Evolutionary conservation across 2,329 filamentous ascomycete genomes (phyloP), one percentile per base, ranked within the genome.

Genomic region (Teratosphaeria viscida): DNA sequence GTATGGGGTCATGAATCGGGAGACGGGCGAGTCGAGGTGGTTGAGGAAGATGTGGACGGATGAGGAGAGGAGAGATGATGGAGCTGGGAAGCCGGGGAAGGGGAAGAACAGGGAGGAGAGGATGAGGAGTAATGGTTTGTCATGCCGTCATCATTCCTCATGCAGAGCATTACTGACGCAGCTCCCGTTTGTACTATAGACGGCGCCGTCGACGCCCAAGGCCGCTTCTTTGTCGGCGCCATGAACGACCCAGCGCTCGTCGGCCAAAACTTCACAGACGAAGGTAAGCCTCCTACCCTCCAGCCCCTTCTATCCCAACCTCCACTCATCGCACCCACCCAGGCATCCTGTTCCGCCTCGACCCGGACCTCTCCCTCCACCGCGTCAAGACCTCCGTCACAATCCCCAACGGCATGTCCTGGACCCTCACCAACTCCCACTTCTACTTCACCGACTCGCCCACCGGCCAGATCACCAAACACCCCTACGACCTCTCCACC

Each of bases 391-490:
- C 54, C 5, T 47, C 55, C 14, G 81, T 95, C 66, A 87, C 81
- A 37, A 95, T 95, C 66, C 91, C 92, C 59, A 95, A 95, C 75
- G 87, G 88, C 55, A 85, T 92, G 56, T 87, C 87, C 64, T 96
- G 89, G 88, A 91, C 88, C 52, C 79, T 80, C 12, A 83, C 88
- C 69, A 79, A 83, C 68, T 83, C 82, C 71, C 90, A 81, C 59
- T 85, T 94, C 81, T 95, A 90, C 79, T 86, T 92, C 70, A 91
- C 89, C 27, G 87, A 95, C 76, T 90, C 89, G 47, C 85, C 86
- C 4, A 83, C 82, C 35, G 80, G 81, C 62, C 83, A 82, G 59
- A 86, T 96, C 65, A 85, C 83, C 66, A 85, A 85, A 26, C 91
- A 86, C 71, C 88, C 92, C 74, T 96, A 88, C 75, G 79, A 87